Evolutionary conservation across 2,329 filamentous ascomycete genomes (phyloP).

Genomic region (Sporothrix pallida): DNA sequence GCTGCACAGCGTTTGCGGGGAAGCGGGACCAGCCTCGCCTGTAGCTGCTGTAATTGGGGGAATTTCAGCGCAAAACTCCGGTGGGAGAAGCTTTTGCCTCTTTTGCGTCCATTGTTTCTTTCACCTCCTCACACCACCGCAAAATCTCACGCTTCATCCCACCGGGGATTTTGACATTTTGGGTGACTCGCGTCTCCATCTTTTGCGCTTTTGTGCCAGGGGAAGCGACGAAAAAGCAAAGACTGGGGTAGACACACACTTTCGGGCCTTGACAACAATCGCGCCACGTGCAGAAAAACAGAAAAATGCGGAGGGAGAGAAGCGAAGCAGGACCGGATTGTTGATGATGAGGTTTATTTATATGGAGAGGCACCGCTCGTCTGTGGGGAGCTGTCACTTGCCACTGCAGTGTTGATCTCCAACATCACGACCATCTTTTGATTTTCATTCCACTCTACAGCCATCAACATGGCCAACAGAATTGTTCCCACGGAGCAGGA

Average conservation of each 20-base stretch:
- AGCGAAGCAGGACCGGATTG: not conserved
- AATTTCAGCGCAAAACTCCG: not conserved
- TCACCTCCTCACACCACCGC: too few species aligned
- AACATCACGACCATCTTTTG: not conserved
- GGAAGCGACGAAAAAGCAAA: too few species aligned
- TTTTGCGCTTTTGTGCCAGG: not conserved
- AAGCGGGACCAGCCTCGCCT: conserved; percentile 2
- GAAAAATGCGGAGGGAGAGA: not conserved
- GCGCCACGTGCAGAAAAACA: not conserved
- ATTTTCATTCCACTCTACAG: too few species aligned
- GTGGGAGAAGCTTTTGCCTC: conserved; percentile 7
- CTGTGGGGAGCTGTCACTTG: not conserved
- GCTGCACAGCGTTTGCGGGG: not conserved
- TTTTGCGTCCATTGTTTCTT: not conserved
- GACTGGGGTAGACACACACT: conserved; percentile 8
- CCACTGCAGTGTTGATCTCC: not conserved
- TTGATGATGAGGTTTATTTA: conserved; percentile 13
- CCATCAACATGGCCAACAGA: not conserved
- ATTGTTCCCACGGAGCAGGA: conserved; percentile 8
- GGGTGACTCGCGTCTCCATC: not conserved
- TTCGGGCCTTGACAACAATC: not conserved
- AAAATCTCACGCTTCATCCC: not conserved
- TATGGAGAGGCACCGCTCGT: conserved; percentile 1
- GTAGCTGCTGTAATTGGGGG: not conserved
- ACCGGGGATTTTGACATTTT: conserved; percentile 3